These are phyloP conservation scores for Wallacemonas collosoma DNA, from an alignment of 208 protist genomes.

Conservation along the genomic window DNA sequence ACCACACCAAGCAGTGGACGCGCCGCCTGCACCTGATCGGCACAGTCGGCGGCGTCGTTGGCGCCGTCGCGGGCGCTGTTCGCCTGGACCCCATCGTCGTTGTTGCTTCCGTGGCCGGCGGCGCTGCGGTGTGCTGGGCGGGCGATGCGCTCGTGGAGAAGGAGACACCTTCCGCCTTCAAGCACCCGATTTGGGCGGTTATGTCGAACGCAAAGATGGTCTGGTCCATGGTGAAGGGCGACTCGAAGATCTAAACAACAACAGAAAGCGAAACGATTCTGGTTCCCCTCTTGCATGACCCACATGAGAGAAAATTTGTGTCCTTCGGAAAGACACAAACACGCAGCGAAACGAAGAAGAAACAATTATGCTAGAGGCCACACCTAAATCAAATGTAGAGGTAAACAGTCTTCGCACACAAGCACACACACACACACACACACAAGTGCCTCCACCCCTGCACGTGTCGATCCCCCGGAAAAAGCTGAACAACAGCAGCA, in stretches of 20 bases:
- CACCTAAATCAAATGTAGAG: neutral
- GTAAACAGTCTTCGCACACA: neutral
- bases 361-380: no score
- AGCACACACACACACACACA: neutral
- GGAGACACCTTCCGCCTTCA: slow-evolving; percentile 32
- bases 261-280: no score
- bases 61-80: slow-evolving; percentile 8
- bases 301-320: no score
- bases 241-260: slow-evolving; percentile 20
- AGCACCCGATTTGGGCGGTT: slow-evolving; percentile 39
- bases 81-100: slow-evolving; percentile 1
- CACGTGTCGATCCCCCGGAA: no score
- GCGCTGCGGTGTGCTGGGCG: slow-evolving; percentile 25
- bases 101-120: slow-evolving; percentile 8
- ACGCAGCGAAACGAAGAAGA: no score
- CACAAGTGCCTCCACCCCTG: no score
- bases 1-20: slow-evolving; percentile 30
- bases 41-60: slow-evolving; percentile 8
- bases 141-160: slow-evolving; percentile 35
- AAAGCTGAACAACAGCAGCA: neutral
- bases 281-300: no score
- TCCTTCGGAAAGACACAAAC: neutral
- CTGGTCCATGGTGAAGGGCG: slow-evolving; percentile 28
- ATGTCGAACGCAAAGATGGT: slow-evolving; percentile 31
- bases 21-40: slow-evolving; percentile 39